Conservation (phyloP, 768 basidiomycete genomes). For the Lactifluus pinguis region DNA sequence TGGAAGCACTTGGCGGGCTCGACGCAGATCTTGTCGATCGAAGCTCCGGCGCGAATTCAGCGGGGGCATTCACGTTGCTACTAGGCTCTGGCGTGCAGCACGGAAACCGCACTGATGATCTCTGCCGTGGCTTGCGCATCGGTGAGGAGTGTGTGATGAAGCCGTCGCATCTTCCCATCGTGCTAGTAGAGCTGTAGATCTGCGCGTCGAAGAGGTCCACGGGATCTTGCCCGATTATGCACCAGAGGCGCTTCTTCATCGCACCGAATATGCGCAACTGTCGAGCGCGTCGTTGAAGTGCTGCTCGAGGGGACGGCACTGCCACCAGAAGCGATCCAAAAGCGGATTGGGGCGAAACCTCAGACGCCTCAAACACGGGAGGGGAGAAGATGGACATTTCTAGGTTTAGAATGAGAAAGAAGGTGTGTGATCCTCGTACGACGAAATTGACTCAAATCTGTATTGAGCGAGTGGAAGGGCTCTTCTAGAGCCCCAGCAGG, state of each 20-base stretch:
- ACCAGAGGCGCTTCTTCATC: conserved; percentile 39
- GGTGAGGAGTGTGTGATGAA: background rate
- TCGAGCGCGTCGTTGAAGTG: conserved; percentile 58
- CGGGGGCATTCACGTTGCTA: conserved; percentile 55
- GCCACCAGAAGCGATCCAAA: conserved; percentile 23
- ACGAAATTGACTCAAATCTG: background rate
- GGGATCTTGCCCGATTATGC: conserved; percentile 65
- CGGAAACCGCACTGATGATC: conserved; percentile 29
- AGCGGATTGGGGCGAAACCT: conserved; percentile 18
- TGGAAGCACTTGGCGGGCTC: conserved; percentile 39
- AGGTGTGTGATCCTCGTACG: conserved; percentile 24
- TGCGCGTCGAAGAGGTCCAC: conserved; percentile 58
- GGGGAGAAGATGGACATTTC: conserved; percentile 67
- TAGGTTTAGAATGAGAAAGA: conserved; percentile 59
- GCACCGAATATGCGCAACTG: conserved; percentile 38
- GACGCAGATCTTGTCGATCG: conserved; percentile 18
- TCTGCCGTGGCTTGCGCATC: conserved; percentile 25
- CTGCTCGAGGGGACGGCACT: conserved; percentile 70
- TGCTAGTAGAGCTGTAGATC: conserved; percentile 39
- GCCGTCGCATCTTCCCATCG: background rate
- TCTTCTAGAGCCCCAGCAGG: no score
- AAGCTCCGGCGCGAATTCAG: conserved; percentile 21
- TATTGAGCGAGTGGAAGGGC: no score
- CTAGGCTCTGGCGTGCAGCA: conserved; percentile 47
- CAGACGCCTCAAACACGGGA: conserved; percentile 3